Conservation (phyloP, 1,284 basidiomycete genomes). For the Golubevia pallescens region DNA sequence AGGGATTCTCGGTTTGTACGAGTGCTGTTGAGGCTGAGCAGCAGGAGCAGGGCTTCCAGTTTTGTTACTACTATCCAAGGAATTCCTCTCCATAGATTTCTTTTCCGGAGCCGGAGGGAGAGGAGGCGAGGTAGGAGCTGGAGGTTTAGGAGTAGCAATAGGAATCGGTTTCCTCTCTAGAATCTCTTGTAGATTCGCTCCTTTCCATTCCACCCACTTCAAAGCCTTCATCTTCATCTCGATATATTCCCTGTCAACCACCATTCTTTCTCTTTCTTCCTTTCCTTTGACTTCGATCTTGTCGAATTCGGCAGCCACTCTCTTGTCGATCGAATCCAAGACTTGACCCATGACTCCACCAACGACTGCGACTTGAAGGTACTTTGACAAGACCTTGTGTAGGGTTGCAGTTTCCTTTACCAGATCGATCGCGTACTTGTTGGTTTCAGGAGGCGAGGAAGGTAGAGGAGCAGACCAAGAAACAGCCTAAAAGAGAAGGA, state of each 20-base stretch:
- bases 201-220: conserved; percentile 42
- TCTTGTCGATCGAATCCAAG: conserved; percentile 34
- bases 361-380: conserved; percentile 68
- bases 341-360: conserved; percentile 48
- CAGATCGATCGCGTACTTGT: too few species aligned
- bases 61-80: too few species aligned
- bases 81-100: too few species aligned
- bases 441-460: too few species aligned
- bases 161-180: background rate
- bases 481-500: conserved; percentile 69
- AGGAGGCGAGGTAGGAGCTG: too few species aligned
- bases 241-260: conserved; percentile 32
- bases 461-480: conserved; percentile 72
- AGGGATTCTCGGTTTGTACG: conserved; percentile 8
- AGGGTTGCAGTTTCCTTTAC: conserved; percentile 94
- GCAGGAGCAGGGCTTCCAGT: too few species aligned
- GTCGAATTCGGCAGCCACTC: conserved; percentile 37
- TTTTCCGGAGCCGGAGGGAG: too few species aligned
- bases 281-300: conserved; percentile 31
- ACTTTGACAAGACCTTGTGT: conserved; percentile 93
- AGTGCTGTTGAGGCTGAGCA: background rate
- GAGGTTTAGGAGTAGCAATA: too few species aligned
- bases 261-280: conserved; percentile 26
- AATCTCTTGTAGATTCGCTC: conserved; percentile 9
- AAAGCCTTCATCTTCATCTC: conserved; percentile 36